Evolutionary conservation across 2,329 filamentous ascomycete genomes (phyloP).

Genomic region (Pseudogymnoascus destructans): DNA sequence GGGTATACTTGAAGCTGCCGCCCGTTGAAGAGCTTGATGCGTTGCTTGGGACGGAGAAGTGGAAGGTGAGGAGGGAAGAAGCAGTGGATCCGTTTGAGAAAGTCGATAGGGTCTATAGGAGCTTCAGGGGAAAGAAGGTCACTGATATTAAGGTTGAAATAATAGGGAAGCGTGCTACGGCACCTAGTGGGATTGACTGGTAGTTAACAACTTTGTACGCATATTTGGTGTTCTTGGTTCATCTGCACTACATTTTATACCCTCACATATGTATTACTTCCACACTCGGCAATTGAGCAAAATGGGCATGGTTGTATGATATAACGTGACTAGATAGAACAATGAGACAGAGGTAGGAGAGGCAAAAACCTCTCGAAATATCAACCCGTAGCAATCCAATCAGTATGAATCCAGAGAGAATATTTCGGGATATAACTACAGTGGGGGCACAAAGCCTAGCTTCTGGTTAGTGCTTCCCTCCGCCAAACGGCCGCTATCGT

Average conservation of each 20-base stretch:
- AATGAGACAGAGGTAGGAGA: background rate
- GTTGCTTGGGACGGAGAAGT: conserved; percentile 64
- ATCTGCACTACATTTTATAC: background rate
- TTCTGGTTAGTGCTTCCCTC: background rate
- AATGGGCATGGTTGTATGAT: background rate
- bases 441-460: background rate
- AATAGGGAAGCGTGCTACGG: background rate
- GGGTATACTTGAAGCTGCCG: conserved; percentile 69
- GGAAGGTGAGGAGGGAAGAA: conserved; percentile 63
- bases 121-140: background rate
- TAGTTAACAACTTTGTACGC: background rate
- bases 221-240: background rate
- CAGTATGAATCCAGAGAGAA: background rate
- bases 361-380: background rate
- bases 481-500: background rate
- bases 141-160: background rate
- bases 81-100: conserved; percentile 26
- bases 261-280: background rate
- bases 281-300: background rate
- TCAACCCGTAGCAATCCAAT: background rate
- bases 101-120: conserved; percentile 19
- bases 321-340: background rate
- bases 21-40: conserved; percentile 69
- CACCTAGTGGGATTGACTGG: background rate
- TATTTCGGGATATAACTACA: background rate